Evolutionary conservation across 2,329 filamentous ascomycete genomes (phyloP).

Genomic region (Colletotrichum falcatum): DNA sequence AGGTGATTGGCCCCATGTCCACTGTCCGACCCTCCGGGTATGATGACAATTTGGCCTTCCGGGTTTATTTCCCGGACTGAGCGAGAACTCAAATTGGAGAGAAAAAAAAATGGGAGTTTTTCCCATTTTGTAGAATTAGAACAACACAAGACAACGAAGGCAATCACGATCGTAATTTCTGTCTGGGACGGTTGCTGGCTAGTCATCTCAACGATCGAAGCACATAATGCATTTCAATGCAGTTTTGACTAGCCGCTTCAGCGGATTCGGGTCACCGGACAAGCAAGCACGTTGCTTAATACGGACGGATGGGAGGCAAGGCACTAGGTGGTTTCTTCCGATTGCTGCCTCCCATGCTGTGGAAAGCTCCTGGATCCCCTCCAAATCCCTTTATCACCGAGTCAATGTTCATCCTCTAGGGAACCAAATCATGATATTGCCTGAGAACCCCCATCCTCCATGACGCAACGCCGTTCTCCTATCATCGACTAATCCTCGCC

Average conservation of each 20-base stretch:
- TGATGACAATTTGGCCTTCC: conserved; percentile 11
- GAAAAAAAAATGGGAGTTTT: no score
- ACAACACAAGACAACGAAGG: background rate
- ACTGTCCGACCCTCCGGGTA: background rate
- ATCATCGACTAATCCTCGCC: background rate
- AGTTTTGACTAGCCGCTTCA: conserved; percentile 1
- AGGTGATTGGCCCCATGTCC: background rate
- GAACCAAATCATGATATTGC: no score
- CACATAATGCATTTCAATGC: background rate
- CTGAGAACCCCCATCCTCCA: no score
- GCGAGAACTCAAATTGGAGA: background rate
- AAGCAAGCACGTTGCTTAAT: background rate
- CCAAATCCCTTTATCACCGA: background rate
- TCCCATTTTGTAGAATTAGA: no score
- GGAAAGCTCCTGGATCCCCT: background rate
- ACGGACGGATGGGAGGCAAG: background rate
- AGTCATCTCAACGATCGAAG: conserved; percentile 3
- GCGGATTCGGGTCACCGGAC: background rate
- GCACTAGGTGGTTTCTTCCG: background rate
- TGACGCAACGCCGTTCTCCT: no score
- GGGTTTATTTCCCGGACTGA: conserved; percentile 7
- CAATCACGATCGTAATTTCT: background rate
- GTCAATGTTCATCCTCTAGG: no score
- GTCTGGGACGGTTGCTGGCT: background rate
- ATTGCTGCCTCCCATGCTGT: background rate